Conservation (phyloP, 140 eudicot species). For the Cichorium intybus region DNA sequence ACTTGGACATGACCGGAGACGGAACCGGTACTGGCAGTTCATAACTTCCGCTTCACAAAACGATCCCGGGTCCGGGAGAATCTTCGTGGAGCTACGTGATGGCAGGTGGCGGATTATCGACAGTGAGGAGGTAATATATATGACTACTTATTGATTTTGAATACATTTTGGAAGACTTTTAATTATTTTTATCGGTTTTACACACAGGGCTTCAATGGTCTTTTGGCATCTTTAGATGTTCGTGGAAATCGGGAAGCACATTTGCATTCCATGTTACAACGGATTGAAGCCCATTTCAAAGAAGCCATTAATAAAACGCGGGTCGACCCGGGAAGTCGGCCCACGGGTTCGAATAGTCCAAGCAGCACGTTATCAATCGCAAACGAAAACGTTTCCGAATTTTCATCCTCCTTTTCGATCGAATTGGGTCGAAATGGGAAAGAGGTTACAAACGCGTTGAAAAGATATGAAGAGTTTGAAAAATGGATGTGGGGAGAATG, state of each 20-base stretch:
- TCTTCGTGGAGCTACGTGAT: conserved; percentile 65
- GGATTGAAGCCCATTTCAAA: conserved; percentile 57
- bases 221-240: conserved; percentile 69
- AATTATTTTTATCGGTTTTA: neutral
- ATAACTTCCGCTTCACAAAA: conserved; percentile 59
- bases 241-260: conserved; percentile 88
- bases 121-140: conserved; percentile 52
- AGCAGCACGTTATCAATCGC: conserved; percentile 34
- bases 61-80: conserved; percentile 81
- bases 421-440: conserved; percentile 37
- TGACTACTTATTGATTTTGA: too few relatives aligned
- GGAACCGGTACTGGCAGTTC: conserved; percentile 90
- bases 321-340: conserved; percentile 15
- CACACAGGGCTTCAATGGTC: conserved; percentile 64
- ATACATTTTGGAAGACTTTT: neutral
- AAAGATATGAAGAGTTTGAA: conserved; percentile 56
- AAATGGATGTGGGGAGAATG: conserved; percentile 93
- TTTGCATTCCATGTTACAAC: conserved; percentile 71
- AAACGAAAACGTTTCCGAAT: conserved; percentile 26
- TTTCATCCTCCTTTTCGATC: conserved; percentile 49
- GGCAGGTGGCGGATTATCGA: conserved; percentile 87
- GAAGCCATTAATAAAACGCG: conserved; percentile 35
- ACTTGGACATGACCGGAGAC: conserved; percentile 86
- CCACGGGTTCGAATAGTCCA: conserved; percentile 28
- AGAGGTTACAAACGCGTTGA: conserved; percentile 41